Conservation (phyloP, 768 basidiomycete species). For the Trichaptum fuscoviolaceum region DNA sequence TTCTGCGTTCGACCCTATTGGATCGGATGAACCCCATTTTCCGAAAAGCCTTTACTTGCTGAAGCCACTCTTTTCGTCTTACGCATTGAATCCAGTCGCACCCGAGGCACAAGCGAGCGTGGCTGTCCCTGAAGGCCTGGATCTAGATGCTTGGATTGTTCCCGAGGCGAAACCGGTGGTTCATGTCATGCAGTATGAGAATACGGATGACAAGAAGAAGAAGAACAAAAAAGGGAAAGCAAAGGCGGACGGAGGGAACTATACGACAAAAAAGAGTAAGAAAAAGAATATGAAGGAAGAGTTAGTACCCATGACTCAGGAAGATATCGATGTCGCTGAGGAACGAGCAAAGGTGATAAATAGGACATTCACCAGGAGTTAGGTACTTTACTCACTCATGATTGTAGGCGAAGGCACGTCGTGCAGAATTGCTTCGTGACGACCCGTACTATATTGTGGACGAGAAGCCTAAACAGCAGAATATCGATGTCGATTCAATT, state of each 20-base stretch:
- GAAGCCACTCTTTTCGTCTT: slow-evolving; percentile 65
- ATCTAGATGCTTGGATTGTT: slow-evolving; percentile 84
- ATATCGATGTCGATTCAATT: slow-evolving; percentile 77
- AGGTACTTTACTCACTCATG: not conserved
- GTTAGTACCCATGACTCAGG: slow-evolving; percentile 28
- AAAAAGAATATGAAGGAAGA: slow-evolving; percentile 38
- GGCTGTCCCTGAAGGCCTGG: slow-evolving; percentile 74
- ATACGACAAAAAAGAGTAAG: slow-evolving; percentile 37
- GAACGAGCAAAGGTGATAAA: slow-evolving; percentile 60
- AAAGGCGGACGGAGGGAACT: slow-evolving; percentile 29
- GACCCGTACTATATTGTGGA: slow-evolving; percentile 92
- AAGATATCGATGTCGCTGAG: slow-evolving; percentile 48
- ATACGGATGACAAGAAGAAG: slow-evolving; percentile 30
- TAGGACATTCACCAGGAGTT: not conserved
- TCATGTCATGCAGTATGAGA: slow-evolving; percentile 22
- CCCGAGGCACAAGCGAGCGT: slow-evolving; percentile 75
- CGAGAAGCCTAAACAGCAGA: slow-evolving; percentile 32
- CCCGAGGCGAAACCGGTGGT: slow-evolving; percentile 44
- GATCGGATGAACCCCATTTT: slow-evolving; percentile 46
- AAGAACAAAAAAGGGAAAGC: slow-evolving; percentile 42
- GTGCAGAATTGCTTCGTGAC: slow-evolving; percentile 69
- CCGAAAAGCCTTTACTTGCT: slow-evolving; percentile 90
- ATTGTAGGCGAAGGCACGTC: slow-evolving; percentile 65
- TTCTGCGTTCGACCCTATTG: slow-evolving; percentile 34
- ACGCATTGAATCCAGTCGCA: slow-evolving; percentile 86